Conservation (phyloP, 306 rosid species). For the Notholithocarpus densiflorus region DNA sequence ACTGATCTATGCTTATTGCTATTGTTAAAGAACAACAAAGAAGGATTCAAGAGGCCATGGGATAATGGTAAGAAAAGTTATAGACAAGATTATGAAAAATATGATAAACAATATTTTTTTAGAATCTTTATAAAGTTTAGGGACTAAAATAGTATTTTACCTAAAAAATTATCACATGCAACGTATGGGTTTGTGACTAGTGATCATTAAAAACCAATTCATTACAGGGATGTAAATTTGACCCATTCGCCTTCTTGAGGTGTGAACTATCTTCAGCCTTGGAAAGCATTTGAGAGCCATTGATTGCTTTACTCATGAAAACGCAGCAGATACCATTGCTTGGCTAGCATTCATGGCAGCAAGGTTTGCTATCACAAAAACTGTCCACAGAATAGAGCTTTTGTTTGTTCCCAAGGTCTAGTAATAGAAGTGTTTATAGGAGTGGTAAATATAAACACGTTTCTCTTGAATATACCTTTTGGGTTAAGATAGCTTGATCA, state of each 20-base stretch:
- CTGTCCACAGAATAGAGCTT: constrained; percentile 74
- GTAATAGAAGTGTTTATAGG: constrained; percentile 7
- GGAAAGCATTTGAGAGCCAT: constrained; percentile 99
- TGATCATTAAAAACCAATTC: constrained; percentile 84
- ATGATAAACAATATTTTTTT: too few relatives aligned
- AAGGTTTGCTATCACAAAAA: constrained; percentile 79
- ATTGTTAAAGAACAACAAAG: constrained; percentile 78
- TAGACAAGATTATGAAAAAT: too few relatives aligned
- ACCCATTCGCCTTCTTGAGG: constrained; percentile 80
- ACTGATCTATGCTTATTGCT: too few relatives aligned
- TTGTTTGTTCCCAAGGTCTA: constrained; percentile 47
- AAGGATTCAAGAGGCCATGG: constrained; percentile 70
- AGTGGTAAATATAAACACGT: constrained; percentile 7
- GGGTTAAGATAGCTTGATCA: too few relatives aligned
- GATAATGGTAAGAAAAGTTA: constrained; percentile 10
- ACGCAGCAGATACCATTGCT: constrained; percentile 97
- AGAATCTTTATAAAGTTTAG: too few relatives aligned
- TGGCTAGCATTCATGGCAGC: constrained; percentile 99
- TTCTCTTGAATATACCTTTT: not conserved
- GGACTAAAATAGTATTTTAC: too few relatives aligned
- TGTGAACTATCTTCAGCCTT: constrained; percentile 89
- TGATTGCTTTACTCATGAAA: constrained; percentile 90
- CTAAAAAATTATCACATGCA: too few relatives aligned
- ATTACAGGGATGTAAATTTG: constrained; percentile 89
- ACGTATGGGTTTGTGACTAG: too few relatives aligned